phyloP scores from a whole-genome alignment of 2,329 filamentous ascomycete genomes.

The Fusarium poae region DNA sequence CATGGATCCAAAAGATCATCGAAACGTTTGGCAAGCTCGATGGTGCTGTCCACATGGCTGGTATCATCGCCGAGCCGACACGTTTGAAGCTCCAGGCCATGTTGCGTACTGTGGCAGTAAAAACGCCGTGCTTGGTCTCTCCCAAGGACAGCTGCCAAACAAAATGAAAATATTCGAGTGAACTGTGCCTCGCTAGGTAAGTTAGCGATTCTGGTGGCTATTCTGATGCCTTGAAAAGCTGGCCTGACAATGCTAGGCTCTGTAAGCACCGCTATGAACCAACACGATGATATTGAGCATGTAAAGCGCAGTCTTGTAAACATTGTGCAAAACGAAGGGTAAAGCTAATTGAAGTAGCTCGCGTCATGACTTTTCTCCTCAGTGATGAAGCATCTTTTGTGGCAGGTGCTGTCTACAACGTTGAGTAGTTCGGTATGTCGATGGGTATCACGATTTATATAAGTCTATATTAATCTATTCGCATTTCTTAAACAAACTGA shows the following conservation, averaged over 20 bases:
- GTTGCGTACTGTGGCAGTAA: conserved; percentile 52
- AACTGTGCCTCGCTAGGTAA: conserved; percentile 37
- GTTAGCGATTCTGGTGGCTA: fast-evolving
- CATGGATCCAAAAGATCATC: conserved; percentile 52
- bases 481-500: background rate
- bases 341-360: conserved; percentile 25
- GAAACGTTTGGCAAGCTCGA: conserved; percentile 55
- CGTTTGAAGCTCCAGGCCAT: conserved; percentile 48
- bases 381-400: conserved; percentile 45
- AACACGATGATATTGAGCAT: conserved; percentile 24
- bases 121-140: conserved; percentile 51
- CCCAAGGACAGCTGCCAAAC: conserved; percentile 49
- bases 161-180: conserved; percentile 36
- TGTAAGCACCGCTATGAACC: conserved; percentile 36
- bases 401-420: conserved; percentile 52
- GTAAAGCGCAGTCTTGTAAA: conserved; percentile 19
- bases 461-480: background rate
- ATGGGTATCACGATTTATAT: fast-evolving
- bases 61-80: conserved; percentile 26
- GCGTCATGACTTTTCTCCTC: conserved; percentile 43
- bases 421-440: conserved; percentile 55
- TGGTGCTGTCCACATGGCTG: conserved; percentile 58
- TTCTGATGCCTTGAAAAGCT: fast-evolving
- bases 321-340: conserved; percentile 36
- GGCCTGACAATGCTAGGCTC: conserved; percentile 11